A percentile compares a stretch with the other conserved stretches of the same genome.
phyloP scores from a whole-genome alignment of 169 alveolate species.

The Fabrea salina region DNA sequence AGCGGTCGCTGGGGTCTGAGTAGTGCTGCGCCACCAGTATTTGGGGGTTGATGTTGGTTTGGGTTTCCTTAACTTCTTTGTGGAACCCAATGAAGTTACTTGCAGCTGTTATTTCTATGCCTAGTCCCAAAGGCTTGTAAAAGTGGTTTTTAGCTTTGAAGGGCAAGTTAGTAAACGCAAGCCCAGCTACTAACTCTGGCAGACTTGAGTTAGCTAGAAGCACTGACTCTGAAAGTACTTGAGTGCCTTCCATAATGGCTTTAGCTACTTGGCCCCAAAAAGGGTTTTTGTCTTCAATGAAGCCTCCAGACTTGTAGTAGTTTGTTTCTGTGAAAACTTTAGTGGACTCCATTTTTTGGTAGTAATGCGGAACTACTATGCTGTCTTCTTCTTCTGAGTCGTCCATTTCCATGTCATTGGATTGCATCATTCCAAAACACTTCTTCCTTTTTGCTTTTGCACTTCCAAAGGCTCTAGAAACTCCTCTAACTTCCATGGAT shows the following conservation, averaged over 20 bases:
- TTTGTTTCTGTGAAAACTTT: slow-evolving; percentile 10
- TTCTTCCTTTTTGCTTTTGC: no score
- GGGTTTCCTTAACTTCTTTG: not conserved
- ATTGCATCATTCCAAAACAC: no score
- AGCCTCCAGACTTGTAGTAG: not conserved
- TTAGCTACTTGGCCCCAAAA: not conserved
- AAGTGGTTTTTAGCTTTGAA: not conserved
- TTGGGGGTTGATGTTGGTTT: not conserved
- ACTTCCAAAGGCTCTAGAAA: no score
- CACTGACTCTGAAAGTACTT: not conserved
- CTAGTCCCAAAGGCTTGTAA: not conserved
- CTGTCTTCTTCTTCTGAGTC: no score
- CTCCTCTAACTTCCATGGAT: no score
- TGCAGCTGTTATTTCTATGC: not conserved
- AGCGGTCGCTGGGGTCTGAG: not conserved
- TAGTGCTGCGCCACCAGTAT: not conserved
- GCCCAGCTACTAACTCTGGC: not conserved
- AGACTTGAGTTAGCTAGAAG: not conserved
- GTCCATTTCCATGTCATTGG: no score
- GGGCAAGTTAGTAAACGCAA: slow-evolving; percentile 15
- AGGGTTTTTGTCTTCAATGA: not conserved
- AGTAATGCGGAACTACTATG: not conserved
- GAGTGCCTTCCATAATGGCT: not conserved
- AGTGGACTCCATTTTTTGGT: slow-evolving; percentile 9
- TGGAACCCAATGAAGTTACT: not conserved